Evolutionary conservation across 257 asterid genomes (phyloP), one percentile per base, ranked within the genome.

Genomic region (Solanum ahanhuiri): DNA sequence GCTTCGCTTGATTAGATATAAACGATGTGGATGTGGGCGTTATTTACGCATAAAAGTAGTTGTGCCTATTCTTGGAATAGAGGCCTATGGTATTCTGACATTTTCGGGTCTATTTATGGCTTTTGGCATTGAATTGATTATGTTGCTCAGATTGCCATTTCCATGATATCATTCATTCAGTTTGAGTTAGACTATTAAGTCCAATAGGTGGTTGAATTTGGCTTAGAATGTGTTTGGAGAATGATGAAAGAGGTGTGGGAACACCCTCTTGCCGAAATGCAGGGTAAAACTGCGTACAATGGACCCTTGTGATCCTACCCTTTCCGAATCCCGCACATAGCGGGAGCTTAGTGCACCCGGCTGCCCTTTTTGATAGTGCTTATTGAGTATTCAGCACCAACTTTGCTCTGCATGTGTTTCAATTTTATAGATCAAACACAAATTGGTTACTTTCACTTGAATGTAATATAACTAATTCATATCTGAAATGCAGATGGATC

Each of bases 401-500:
- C 67, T 22, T 8, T 76, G 12, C 15, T 77, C 2, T 77, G 83
- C 83, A 8, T 45, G 66, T 45, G 66, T 2, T 79, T 45, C 34
- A 10, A 4, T 25, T 79, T 7, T 45, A 28, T 7, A 15, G 15
- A 12, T 15, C 15, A 45, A 25, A 15, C 34, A 23, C 37, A 25
- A 25, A 9, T 17, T 9, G 11, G 25, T 81, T 10, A 2, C 69
- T 81, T 48, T 5, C 43, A 18, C 30, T 18, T 1, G 6, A 45
- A 81, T 28, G 67, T 10, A 81, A 9, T 48, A 30, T 81, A 14
- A 25, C 67, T 28, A 17, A 48, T 18, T 2, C 67, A 8, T 30
- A 81, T 60, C 34, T n/a, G 79, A 12, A 3, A 66, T 85, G 86
- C 94, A 97, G 99, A 88, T 97, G 99, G 99, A 92, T 93, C 76